These are phyloP conservation scores for Chrysoporthe cubensis DNA, from an alignment of 2,329 filamentous ascomycete genomes.

Conservation along the genomic window DNA sequence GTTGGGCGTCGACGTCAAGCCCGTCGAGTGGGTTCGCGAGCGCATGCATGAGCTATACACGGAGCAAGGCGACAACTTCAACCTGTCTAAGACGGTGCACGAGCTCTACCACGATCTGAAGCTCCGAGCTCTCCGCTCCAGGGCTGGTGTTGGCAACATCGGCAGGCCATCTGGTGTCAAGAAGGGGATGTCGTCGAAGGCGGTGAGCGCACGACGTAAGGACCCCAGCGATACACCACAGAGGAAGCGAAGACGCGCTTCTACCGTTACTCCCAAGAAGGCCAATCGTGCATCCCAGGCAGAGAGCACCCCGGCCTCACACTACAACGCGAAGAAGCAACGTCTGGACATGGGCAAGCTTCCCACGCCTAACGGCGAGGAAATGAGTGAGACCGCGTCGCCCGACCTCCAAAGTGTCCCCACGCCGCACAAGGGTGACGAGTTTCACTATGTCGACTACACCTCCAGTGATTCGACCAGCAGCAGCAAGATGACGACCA, in stretches of 20 bases:
- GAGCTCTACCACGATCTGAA: slow-evolving; percentile 62
- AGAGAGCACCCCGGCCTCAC: slow-evolving; percentile 29
- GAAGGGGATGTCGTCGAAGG: slow-evolving; percentile 30
- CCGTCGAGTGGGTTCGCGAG: slow-evolving; percentile 61
- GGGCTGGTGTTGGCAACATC: slow-evolving; percentile 61
- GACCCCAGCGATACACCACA: slow-evolving; percentile 34
- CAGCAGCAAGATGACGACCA: slow-evolving; percentile 46
- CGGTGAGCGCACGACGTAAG: slow-evolving; percentile 34
- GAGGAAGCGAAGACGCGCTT: slow-evolving; percentile 29
- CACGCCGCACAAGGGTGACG: slow-evolving; percentile 31
- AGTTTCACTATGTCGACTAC: slow-evolving; percentile 50
- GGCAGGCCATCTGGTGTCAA: slow-evolving; percentile 57
- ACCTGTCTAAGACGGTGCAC: slow-evolving; percentile 53
- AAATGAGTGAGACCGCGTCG: slow-evolving; percentile 4
- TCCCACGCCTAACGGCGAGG: slow-evolving; percentile 4
- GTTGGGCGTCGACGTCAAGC: slow-evolving; percentile 56
- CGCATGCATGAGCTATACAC: slow-evolving; percentile 55
- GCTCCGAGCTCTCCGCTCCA: slow-evolving; percentile 51
- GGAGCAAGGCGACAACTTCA: slow-evolving; percentile 52
- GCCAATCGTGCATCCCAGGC: slow-evolving; percentile 29
- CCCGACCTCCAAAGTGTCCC: slow-evolving; percentile 2
- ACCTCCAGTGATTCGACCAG: slow-evolving; percentile 58
- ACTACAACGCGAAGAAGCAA: slow-evolving; percentile 17
- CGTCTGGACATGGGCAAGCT: slow-evolving; percentile 3
- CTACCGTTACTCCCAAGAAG: slow-evolving; percentile 21